Conservation (phyloP, 2,329 filamentous ascomycete genomes). For the Zalaria obscura region DNA sequence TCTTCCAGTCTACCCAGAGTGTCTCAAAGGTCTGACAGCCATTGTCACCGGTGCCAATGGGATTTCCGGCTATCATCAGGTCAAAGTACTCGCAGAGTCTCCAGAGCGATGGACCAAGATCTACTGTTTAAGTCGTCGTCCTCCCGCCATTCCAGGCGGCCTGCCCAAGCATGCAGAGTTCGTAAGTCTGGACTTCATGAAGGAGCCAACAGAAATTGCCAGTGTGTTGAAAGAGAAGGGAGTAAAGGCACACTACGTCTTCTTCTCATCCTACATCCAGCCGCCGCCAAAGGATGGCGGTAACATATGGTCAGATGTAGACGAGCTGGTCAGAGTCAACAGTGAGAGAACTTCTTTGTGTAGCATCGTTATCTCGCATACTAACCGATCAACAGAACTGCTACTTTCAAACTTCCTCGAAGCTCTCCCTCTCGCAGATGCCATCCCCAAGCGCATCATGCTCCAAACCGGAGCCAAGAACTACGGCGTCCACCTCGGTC, state of each 20-base stretch:
- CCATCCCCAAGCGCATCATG: conserved; percentile 32
- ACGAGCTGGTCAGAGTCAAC: conserved; percentile 36
- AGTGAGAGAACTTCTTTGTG: conserved; percentile 25
- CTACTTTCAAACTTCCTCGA: conserved; percentile 35
- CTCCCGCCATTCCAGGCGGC: conserved; percentile 17
- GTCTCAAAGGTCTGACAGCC: conserved; percentile 33
- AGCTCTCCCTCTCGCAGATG: conserved; percentile 25
- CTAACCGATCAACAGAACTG: conserved; percentile 22
- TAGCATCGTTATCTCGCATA: too few species aligned
- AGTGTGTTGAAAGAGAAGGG: conserved; percentile 13
- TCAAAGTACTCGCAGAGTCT: conserved; percentile 31
- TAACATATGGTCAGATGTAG: conserved; percentile 34
- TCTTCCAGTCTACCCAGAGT: conserved; percentile 32
- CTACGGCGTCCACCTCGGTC: conserved; percentile 35
- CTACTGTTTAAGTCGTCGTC: conserved; percentile 33
- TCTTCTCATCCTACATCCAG: conserved; percentile 43
- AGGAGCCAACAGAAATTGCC: conserved; percentile 17
- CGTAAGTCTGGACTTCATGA: conserved; percentile 19
- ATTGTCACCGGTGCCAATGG: conserved; percentile 42
- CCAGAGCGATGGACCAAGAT: conserved; percentile 38
- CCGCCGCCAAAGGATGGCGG: conserved; percentile 29
- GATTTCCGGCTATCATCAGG: conserved; percentile 37
- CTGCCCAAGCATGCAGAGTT: conserved; percentile 1
- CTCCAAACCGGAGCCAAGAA: conserved; percentile 40
- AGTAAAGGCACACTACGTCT: conserved; percentile 28